Base-by-base conservation (phyloP, 768 basidiomycete species). In the Macrocybe gigantea region DNA sequence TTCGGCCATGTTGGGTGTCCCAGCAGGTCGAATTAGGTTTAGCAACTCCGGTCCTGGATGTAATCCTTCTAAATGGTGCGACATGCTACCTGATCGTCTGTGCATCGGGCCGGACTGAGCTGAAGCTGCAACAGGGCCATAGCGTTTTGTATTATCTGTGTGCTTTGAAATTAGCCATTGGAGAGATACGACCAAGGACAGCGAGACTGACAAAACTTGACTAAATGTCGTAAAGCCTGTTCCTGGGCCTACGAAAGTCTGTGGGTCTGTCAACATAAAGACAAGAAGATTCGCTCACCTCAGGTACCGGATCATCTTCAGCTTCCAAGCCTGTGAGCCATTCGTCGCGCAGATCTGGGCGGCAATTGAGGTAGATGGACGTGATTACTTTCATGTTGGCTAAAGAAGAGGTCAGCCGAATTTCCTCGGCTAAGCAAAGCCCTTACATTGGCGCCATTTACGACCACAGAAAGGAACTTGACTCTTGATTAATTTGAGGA, bases 361-460 rank as follows among this genome's bases (percentile, higher is more conserved):
- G 79, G 62, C 94, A 97, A 60, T 97, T 96, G 49, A 98, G 73
- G 65, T 99, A 99, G 54, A 99, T 97, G 12, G 94, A 84, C 7
- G 96, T 99, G 56, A 99, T 98, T 48, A 98, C 90, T 68, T 99
- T 98, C 96, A 99, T 99, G 64, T 98, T 99, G 14, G 92, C 95
- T 98, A 60, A 44, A 33, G 15, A 47, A 44, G 10, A 45, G 36
- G 45, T 49, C 41, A 47, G 50, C 45, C 13, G 15, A 48, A 14
- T 42, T 39, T 49, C 43, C 30, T 42, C 41, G 36, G 47, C 40
- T 51, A 44, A 32, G 33, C 35, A 33, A 39, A 33, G 32, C 13
- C 64, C 80, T 57, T 67, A 96, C 94, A 88, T 72, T 96, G 93
- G 44, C 95, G 77, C 96, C 96, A 99, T 68, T 95, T 97, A 37